Conservation (phyloP, 495 filamentous ascomycete species). For the Lasiosphaeris hirsuta region DNA sequence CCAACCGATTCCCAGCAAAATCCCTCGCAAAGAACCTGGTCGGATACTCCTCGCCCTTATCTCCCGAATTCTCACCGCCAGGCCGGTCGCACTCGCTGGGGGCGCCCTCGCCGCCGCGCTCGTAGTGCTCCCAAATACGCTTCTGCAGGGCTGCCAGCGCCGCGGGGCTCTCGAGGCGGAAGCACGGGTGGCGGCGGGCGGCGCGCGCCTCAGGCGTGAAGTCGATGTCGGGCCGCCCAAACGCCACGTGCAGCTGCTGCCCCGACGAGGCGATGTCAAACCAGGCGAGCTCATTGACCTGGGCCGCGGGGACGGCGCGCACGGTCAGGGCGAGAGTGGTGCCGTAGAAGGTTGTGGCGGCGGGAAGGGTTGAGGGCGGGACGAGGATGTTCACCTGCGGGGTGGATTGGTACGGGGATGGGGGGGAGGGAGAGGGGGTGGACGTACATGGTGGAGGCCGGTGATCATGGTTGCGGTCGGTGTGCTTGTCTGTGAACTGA, state of each 20-base stretch:
- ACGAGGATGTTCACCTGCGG: slow-evolving; percentile 54
- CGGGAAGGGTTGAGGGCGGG: slow-evolving; percentile 48
- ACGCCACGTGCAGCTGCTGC: slow-evolving; percentile 59
- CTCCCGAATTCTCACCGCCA: slow-evolving; percentile 50
- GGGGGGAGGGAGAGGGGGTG: background rate
- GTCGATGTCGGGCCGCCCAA: slow-evolving; percentile 32
- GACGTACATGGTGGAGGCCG: slow-evolving; percentile 49
- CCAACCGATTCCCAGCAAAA: slow-evolving; percentile 59
- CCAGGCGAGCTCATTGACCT: slow-evolving; percentile 52
- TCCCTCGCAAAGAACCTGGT: slow-evolving; percentile 61
- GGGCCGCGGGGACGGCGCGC: slow-evolving; percentile 48
- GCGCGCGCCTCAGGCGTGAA: slow-evolving; percentile 37
- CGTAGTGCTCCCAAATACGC: slow-evolving; percentile 53
- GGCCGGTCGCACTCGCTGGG: slow-evolving; percentile 56
- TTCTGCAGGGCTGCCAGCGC: slow-evolving; percentile 45
- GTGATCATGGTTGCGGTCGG: slow-evolving; percentile 46
- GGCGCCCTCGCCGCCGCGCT: slow-evolving; percentile 44
- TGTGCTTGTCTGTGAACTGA: background rate
- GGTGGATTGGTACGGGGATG: background rate
- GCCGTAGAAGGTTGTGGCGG: slow-evolving; percentile 55
- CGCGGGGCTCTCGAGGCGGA: slow-evolving; percentile 45
- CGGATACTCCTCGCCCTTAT: slow-evolving; percentile 56
- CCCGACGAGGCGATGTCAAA: slow-evolving; percentile 57
- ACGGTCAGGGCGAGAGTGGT: slow-evolving; percentile 50
- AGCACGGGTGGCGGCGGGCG: slow-evolving; percentile 55